Base-by-base conservation (phyloP, 495 filamentous ascomycete species). In the Talaromyces stipitatus region DNA sequence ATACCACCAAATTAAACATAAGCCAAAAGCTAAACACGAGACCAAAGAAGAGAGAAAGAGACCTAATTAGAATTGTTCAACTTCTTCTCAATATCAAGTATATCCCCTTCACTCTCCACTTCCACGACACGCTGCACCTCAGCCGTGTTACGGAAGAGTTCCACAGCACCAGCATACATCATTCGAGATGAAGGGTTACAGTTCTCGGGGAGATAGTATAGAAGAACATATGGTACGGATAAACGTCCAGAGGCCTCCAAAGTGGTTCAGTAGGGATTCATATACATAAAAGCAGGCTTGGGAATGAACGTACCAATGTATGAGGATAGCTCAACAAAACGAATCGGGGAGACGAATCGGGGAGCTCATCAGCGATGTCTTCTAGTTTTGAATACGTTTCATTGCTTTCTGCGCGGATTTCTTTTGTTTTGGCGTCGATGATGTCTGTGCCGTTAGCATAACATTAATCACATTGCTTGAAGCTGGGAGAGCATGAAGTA, bases 91-190 rank as follows among this genome's bases (percentile, higher is more conserved):
- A 95, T 82, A 16, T 83, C 82, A 57, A 83, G 83, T 63, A 96
- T 66, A 50, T 95, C 91, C 43, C 94, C 89, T 7, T 84, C 76
- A 10, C 75, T 79, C 55, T 90, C 82, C 18, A 95, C 81, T 69
- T 95, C 90, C 53, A 96, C 77, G 7, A 95, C 85, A 58, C 81
- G 83, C 27, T 86, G 86, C 26, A 90, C 89, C 73, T 96, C 90
- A 9, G 88, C 87, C 54, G 88, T 91, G 63, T 86, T 95, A 60
- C 92, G 84, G 84, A 98, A 89, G 71, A 96, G 72, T 74, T 98
- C 92, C 69, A 95, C 95, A 23, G 92, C 92, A 18, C 90, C 85
- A 16, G 94, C 94, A 72, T 98, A 98, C 73, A 91, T 79, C 94
- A 97, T 97, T 51, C 89, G 84, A 66, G 86, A 70, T 59, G 87